Base-by-base conservation (phyloP, 495 filamentous ascomycete genomes). In the Penicillium pulvis region DNA sequence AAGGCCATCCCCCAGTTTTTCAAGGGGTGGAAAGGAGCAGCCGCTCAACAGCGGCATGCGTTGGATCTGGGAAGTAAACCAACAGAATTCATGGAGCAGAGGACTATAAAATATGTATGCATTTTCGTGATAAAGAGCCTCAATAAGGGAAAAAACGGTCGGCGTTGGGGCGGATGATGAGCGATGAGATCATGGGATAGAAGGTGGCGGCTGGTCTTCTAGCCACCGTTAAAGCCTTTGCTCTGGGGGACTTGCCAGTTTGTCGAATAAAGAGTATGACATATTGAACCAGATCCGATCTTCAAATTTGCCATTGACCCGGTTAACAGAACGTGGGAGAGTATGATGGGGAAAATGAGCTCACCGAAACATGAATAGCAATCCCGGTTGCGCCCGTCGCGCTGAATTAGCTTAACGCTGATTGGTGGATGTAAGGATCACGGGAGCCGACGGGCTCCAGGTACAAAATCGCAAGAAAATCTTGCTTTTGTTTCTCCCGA, bases 381-480 rank as follows among this genome's bases (percentile, higher is more conserved):
- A 49, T 48, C 64, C 75, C 75, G 75, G 65, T 63, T 63, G 65
- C 64, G 72, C 69, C 75, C 75, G 75, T 69, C 6, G 19, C n/a
- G 61, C 53, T 72, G 70, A 76, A 78, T 75, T 70, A 75, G 68
- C 71, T 23, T 4, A 4, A 0, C 57, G 11, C 55, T 80, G 76
- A 78, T 79, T 77, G 75, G 75, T 44, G 14, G 47, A 36, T 4
- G 12, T 14, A 11, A 62, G 50, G 64, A 74, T 78, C 70, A 76
- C 75, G 75, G 74, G 73, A 72, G 63, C 52, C 50, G 61, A 59
- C 68, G 66, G 71, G 67, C 63, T 52, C 69, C 65, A 58, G 64
- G 67, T 74, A 76, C 69, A 74, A 75, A 75, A 72, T 63, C 52
- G 42, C 43, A 54, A 57, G 64, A 67, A 74, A 71, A 69, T 69